These are phyloP conservation scores for Spathaspora arborariae DNA, from an alignment of 805 yeast genomes.

Conservation along the genomic window DNA sequence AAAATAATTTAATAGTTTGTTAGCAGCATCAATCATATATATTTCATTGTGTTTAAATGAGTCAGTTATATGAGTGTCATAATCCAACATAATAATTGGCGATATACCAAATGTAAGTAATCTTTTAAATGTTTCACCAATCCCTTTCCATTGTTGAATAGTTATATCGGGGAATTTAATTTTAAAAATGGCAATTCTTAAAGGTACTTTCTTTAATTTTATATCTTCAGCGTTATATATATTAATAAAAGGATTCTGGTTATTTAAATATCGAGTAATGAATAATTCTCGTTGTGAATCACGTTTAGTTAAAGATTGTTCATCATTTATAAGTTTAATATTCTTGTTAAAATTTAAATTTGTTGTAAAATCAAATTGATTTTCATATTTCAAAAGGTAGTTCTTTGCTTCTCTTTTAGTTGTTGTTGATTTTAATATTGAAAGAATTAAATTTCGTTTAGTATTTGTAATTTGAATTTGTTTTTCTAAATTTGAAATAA, in stretches of 20 bases:
- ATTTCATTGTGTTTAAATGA: slow-evolving; percentile 29
- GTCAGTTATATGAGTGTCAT: slow-evolving; percentile 21
- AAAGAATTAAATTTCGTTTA: slow-evolving; percentile 68
- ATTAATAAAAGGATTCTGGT: slow-evolving; percentile 30
- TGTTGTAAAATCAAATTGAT: slow-evolving; percentile 32
- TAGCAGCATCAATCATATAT: slow-evolving; percentile 29
- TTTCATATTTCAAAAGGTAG: slow-evolving; percentile 68
- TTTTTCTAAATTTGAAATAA: slow-evolving; percentile 34
- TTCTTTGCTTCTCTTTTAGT: slow-evolving; percentile 89
- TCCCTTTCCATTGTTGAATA: slow-evolving; percentile 35
- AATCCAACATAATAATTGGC: slow-evolving; percentile 66
- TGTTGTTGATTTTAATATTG: slow-evolving; percentile 85
- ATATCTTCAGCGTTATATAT: slow-evolving; percentile 24
- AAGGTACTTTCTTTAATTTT: slow-evolving; percentile 37
- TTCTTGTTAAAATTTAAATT: slow-evolving; percentile 12
- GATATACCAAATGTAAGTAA: slow-evolving; percentile 64
- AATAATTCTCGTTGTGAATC: slow-evolving; percentile 30
- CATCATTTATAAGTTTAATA: slow-evolving; percentile 16
- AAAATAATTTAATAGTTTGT: slow-evolving; percentile 22
- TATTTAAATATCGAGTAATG: slow-evolving; percentile 28
- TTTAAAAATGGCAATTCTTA: slow-evolving; percentile 56
- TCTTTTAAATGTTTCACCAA: slow-evolving; percentile 54
- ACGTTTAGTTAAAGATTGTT: slow-evolving; percentile 12
- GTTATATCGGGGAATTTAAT: slow-evolving; percentile 39
- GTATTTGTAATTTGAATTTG: slow-evolving; percentile 38